Evolutionary conservation across 2,329 filamentous ascomycete species (phyloP).

Genomic region (Fusarium continuum): DNA sequence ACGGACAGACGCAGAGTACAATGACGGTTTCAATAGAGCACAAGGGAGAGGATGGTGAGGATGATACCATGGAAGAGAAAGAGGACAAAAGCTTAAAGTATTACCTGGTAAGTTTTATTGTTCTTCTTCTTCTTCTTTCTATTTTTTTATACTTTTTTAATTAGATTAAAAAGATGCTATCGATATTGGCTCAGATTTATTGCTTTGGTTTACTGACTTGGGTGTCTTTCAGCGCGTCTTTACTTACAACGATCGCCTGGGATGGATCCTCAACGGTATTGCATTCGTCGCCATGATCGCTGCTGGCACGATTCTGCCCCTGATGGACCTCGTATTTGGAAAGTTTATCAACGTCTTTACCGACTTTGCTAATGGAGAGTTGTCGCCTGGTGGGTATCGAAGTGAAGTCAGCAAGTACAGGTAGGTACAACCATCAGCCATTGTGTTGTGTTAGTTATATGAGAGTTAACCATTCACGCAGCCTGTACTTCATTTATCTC

Average conservation of each 20-base stretch:
- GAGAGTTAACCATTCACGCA: slow-evolving; percentile 35
- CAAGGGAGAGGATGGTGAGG: neutral
- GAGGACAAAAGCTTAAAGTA: slow-evolving; percentile 41
- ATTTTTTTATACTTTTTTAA: too few relatives aligned
- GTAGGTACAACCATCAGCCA: slow-evolving; percentile 45
- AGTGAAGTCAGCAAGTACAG: slow-evolving; percentile 57
- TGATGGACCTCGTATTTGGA: slow-evolving; percentile 70
- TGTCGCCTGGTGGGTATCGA: slow-evolving; percentile 59
- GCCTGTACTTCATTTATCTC: slow-evolving; percentile 66
- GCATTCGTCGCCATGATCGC: slow-evolving; percentile 51
- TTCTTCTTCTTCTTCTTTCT: too few relatives aligned
- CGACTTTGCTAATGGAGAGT: slow-evolving; percentile 59
- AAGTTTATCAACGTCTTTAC: slow-evolving; percentile 64
- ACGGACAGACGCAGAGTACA: slow-evolving; percentile 2
- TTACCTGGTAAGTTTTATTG: slow-evolving; percentile 37
- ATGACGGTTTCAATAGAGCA: neutral
- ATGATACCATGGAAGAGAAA: slow-evolving; percentile 11
- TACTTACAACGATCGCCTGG: slow-evolving; percentile 50
- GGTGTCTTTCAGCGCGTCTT: slow-evolving; percentile 51
- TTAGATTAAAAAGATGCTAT: too few relatives aligned
- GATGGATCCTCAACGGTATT: slow-evolving; percentile 50
- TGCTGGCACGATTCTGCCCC: slow-evolving; percentile 53
- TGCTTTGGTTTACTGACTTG: too few relatives aligned
- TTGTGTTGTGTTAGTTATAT: neutral
- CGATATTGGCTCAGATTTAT: too few relatives aligned